These are phyloP conservation scores for Aspergillus viridinutans DNA, from an alignment of 2,329 filamentous ascomycete species.

Conservation along the genomic window DNA sequence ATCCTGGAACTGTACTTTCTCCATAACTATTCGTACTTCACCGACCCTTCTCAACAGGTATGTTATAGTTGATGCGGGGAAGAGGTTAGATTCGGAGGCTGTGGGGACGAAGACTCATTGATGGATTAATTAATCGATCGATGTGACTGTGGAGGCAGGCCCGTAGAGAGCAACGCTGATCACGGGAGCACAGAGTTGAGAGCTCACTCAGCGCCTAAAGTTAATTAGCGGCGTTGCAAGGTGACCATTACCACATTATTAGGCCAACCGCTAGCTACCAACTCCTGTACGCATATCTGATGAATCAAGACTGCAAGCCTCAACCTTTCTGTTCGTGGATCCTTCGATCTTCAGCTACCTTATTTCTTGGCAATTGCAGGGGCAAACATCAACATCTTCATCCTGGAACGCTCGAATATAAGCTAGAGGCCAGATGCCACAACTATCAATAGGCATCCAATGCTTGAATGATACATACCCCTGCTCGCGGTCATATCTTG, in stretches of 20 bases:
- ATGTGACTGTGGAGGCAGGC: not conserved
- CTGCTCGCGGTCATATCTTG: not conserved
- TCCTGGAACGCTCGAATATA: not conserved
- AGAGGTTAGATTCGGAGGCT: not conserved
- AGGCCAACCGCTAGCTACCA: not conserved
- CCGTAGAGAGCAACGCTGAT: not conserved
- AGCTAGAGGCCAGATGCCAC: too few relatives aligned
- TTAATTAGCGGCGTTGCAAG: not conserved
- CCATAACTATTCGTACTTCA: slow-evolving; percentile 5
- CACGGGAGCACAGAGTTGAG: not conserved
- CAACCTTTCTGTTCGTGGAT: not conserved
- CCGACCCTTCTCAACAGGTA: not conserved
- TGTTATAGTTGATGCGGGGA: not conserved
- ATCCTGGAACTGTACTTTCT: slow-evolving; percentile 5
- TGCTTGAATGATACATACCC: not conserved
- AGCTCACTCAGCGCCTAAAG: not conserved
- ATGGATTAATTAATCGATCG: not conserved
- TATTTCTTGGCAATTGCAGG: not conserved
- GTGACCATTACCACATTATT: not conserved
- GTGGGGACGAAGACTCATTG: not conserved
- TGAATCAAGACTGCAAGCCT: not conserved
- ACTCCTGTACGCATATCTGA: not conserved
- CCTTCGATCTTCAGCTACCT: not conserved
- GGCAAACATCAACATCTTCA: not conserved
- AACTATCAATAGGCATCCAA: too few relatives aligned